Conservation (phyloP, 164 flowering plant species). For the Stephania yunnanensis region DNA sequence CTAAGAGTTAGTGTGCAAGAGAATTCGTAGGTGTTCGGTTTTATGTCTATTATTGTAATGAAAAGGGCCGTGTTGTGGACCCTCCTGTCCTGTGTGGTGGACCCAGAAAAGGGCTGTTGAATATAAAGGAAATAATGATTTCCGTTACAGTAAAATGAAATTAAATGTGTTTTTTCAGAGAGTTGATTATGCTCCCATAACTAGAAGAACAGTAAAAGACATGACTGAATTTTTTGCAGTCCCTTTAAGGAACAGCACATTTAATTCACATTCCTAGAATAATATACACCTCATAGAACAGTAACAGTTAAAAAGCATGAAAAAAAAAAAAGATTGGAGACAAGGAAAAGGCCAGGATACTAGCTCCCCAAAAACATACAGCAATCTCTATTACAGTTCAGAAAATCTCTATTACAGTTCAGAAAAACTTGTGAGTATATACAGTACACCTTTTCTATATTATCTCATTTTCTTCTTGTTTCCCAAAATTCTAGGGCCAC, state of each 20-base stretch:
- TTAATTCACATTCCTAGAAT: neutral
- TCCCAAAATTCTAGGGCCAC: neutral
- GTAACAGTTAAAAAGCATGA: neutral
- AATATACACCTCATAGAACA: neutral
- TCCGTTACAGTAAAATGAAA: neutral
- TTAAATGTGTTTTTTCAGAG: neutral
- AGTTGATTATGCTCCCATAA: neutral
- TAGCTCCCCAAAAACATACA: neutral
- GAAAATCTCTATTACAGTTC: neutral
- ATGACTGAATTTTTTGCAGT: neutral
- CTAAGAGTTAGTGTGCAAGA: neutral
- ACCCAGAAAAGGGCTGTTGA: neutral
- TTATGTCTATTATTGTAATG: neutral
- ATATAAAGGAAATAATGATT: neutral
- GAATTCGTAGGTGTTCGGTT: neutral
- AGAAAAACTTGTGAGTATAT: neutral
- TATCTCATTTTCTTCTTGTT: neutral
- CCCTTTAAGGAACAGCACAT: neutral
- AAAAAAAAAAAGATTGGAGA: neutral
- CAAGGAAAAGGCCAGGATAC: neutral
- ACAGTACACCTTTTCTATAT: neutral
- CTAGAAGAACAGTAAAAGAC: neutral
- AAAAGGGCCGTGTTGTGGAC: neutral
- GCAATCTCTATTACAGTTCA: neutral
- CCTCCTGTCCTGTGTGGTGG: no score